phyloP scores from a whole-genome alignment of 306 rosid genomes.

The Corylus americana region DNA sequence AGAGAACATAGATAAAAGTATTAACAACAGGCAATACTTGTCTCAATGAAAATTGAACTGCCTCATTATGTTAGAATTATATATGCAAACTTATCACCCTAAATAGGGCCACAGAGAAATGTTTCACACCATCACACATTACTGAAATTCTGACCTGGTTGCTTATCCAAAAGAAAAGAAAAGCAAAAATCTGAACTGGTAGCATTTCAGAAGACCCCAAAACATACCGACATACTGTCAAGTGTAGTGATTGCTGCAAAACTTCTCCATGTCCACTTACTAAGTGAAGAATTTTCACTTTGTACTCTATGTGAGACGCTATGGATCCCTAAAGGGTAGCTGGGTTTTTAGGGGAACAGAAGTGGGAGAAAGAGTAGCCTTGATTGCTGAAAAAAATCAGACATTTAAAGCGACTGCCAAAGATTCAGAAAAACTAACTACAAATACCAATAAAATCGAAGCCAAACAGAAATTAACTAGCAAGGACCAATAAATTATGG shows the following conservation, averaged over 20 bases:
- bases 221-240: neutral
- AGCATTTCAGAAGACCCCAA: constrained; percentile 3
- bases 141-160: neutral
- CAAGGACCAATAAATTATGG: neutral
- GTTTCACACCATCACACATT: neutral
- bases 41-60: neutral
- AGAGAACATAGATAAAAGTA: neutral
- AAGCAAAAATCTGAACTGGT: neutral
- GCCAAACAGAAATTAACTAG: neutral
- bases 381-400: neutral
- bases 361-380: neutral
- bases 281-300: neutral
- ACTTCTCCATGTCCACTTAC: neutral
- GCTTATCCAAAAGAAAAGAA: neutral
- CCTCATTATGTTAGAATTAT: neutral
- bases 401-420: neutral
- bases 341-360: too few relatives aligned
- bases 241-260: neutral
- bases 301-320: neutral
- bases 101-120: neutral
- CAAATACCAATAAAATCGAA: neutral
- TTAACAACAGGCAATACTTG: neutral
- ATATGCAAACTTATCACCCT: neutral
- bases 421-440: neutral
- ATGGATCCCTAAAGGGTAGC: neutral